Evolutionary conservation across 1,139 yeast genomes (phyloP).

Genomic region (Candida labiduridarum): DNA sequence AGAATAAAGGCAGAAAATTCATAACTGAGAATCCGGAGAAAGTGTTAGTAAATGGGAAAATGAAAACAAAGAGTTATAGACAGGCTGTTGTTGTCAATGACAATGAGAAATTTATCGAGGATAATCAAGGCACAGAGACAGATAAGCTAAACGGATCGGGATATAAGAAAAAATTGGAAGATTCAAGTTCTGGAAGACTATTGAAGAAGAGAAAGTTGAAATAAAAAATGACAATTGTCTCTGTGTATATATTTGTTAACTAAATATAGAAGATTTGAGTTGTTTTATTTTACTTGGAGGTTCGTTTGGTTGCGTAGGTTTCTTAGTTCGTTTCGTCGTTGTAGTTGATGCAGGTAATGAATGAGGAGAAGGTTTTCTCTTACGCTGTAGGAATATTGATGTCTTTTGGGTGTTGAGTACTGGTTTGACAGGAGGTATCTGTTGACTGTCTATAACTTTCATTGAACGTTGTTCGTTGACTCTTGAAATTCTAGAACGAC

Average conservation of each 20-base stretch:
- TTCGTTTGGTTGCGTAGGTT: slow-evolving; percentile 11
- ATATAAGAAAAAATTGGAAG: slow-evolving; percentile 29
- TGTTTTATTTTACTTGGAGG: slow-evolving; percentile 23
- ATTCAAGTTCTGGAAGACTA: slow-evolving; percentile 28
- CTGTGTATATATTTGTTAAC: slow-evolving; percentile 14
- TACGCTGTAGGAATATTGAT: slow-evolving; percentile 9
- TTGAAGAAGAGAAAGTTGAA: slow-evolving; percentile 23
- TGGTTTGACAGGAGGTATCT: slow-evolving; percentile 1
- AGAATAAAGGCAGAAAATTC: slow-evolving; percentile 61
- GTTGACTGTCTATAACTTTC: not conserved
- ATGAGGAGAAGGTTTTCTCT: slow-evolving; percentile 2
- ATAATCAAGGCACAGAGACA: slow-evolving; percentile 25
- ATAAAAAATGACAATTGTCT: slow-evolving; percentile 7
- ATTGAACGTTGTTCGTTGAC: not conserved
- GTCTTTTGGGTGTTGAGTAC: slow-evolving; percentile 8
- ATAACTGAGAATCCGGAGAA: slow-evolving; percentile 61
- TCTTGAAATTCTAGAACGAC: not conserved
- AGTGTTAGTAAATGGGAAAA: slow-evolving; percentile 70
- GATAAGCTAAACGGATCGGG: slow-evolving; percentile 27
- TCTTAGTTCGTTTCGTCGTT: slow-evolving; percentile 9
- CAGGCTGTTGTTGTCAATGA: slow-evolving; percentile 58
- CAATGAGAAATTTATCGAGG: slow-evolving; percentile 14
- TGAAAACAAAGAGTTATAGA: slow-evolving; percentile 69
- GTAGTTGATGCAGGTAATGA: not conserved
- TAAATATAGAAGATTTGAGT: slow-evolving; percentile 36